A percentile compares a stretch with the other conserved stretches of the same genome.
phyloP scores from a whole-genome alignment of 1,284 basidiomycete genomes.

The Ceratobasidium sp. region DNA sequence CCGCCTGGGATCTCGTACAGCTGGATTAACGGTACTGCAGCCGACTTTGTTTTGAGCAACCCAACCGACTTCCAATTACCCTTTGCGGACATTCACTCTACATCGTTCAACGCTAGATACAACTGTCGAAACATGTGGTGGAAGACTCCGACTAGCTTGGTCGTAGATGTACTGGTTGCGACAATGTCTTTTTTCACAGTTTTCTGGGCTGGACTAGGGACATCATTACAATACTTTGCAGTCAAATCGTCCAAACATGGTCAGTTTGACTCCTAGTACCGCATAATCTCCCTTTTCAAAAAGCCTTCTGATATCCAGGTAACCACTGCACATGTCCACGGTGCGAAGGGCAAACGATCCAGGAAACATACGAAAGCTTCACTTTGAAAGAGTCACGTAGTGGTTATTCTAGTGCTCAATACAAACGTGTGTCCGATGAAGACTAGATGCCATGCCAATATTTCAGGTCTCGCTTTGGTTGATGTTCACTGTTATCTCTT shows the following conservation, averaged over 20 bases:
- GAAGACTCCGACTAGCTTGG: background rate
- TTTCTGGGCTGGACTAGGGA: background rate
- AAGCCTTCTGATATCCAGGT: background rate
- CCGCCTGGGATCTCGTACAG: background rate
- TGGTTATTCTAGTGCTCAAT: no score
- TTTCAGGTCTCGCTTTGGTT: no score
- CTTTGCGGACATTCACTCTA: background rate
- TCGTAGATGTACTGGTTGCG: constrained; percentile 3
- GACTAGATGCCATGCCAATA: no score
- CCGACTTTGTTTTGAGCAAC: background rate
- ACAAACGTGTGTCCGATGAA: no score
- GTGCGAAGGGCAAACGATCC: no score
- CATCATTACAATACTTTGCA: constrained; percentile 2
- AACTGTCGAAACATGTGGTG: background rate
- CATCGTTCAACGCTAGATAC: constrained; percentile 3
- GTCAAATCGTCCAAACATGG: background rate
- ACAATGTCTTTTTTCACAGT: background rate
- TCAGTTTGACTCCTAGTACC: background rate
- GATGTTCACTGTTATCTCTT: background rate
- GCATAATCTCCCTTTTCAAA: background rate
- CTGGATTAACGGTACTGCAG: background rate
- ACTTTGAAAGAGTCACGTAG: no score
- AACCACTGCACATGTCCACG: background rate
- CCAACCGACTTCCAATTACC: background rate
- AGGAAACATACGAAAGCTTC: no score